Base-by-base conservation (phyloP, 208 protist species). In the Crithidia sp. region DNA sequence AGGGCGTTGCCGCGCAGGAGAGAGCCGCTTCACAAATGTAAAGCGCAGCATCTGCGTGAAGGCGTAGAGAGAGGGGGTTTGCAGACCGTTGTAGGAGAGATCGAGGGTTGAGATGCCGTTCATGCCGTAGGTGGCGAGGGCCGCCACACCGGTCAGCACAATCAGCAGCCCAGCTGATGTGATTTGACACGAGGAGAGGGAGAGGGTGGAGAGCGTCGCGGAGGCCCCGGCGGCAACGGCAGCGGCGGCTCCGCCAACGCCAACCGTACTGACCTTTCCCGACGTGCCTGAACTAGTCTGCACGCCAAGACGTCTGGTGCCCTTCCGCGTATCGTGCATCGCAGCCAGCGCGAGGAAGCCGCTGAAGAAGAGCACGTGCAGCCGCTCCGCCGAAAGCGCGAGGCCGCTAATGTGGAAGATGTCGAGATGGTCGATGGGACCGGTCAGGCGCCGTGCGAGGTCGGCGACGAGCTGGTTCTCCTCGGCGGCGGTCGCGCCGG, bases 361-460 rank as follows among this genome's bases (percentile, higher is more conserved):
- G 60, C 81, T 77, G 77, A 89, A 91, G 4, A 92, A 47, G 10
- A 96, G 71, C 12, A 93, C 83, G 41, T 83, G 82, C 55, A 88
- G 47, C 16, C 88, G 85, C 36, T 89, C 89, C 3, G 89, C 78
- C 4, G 81, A 84, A 19, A 96, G 65, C 36, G 36, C 19, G 13
- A 96, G 19, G 7, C 85, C 70, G 56, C 92, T 88, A 4, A 96
- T 57, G 70, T 96, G 92, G 17, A 96, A 74, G 10, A 94, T 58
- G 13, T 75, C 81, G 37, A 90, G 69, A 13, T 77, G 72, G 49
- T 76, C 76, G 5, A 69, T 78, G 10, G 37, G 55, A 19, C 76
- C 77, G 17, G 81, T 61, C 63, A 93, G 66, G 4, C 84, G 79
- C 36, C 74, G 64, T 9, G 89, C 80, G 9, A 95, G 37, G 61